Evolutionary conservation across 352 stramenopile species (phyloP), one percentile per base, ranked within the genome.

Genomic region (Globisporangium iwayamae): DNA sequence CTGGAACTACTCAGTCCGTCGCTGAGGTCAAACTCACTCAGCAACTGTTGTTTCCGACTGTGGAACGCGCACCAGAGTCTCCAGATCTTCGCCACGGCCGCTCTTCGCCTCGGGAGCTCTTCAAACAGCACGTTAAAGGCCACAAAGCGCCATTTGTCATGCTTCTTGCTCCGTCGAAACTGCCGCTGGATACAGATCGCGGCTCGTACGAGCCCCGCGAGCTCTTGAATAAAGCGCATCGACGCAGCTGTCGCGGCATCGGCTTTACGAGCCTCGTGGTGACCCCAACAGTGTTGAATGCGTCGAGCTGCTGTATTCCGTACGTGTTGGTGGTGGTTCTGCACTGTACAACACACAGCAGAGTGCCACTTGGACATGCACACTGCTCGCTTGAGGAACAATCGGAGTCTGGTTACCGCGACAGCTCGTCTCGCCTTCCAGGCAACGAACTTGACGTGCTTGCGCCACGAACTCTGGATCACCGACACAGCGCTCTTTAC

Each of bases 381-480:
- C 20, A 55, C 9, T 3, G n/a, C 20, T 18, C 61, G 36, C 22
- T 25, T 38, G 5, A 62, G 25, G 53, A 71, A 70, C 4, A 8
- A 16, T 28, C 74, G 63, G 3, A 79, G 43, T 1, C 18, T 20
- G 0, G 16, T 60, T 1, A 59, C 46, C 6, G 65, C 65, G 4
- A 9, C 11, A 1, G 54, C 13, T 4, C 60, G 62, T 11, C 13
- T 34, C 5, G 39, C 16, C 41, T 64, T 64, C 67, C 66, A 70
- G 28, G 20, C 30, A 20, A 43, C 18, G 57, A 71, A 62, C 43
- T 13, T 25, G 11, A 68, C 20, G 48, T 90, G 66, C n/a, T 64
- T 72, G 38, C 74, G 71, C 83, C 80, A 91, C 0, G 62, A 68
- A 13, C 67, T 78, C 60, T 85, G 74, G 43, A 92, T 86, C 43